Evolutionary conservation across 306 rosid species (phyloP), one percentile per base, ranked within the genome.

Genomic region (Echinosophora koreensis): DNA sequence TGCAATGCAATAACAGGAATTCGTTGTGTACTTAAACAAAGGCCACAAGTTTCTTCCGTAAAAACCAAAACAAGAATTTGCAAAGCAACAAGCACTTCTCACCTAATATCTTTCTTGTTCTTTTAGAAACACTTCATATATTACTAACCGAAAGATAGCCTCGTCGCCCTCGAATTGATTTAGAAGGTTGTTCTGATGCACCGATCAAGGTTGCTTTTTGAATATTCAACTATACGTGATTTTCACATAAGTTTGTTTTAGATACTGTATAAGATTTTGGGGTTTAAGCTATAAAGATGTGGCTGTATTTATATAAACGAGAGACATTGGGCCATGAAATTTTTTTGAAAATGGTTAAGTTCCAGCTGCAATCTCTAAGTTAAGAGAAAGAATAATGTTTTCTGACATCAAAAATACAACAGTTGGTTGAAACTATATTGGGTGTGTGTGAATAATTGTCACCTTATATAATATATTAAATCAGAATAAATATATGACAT

Each of bases 21-120:
- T 62, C 9, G 15, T 56, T 14, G 55, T 49, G 13, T 17, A 64
- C 13, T 27, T 46, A 47, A 73, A 44, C 68, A 59, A 42, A 14
- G 17, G 60, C 41, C 15, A 52, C 77, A 47, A 59, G 44, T 47
- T 56, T 67, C 76, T 85, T 82, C 81, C 88, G 82, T 84, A 64
- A 52, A 77, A 82, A 47, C 67, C 82, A 66, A 87, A 76, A 72
- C 81, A 82, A 81, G 60, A 59, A 47, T 55, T 27, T 83, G 38
- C 71, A 84, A 85, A 88, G 91, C 85, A 87, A 88, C 85, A 84
- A 66, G 41, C 62, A 80, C 88, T 44, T 50, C 52, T 71, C 75
- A 88, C 90, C 92, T 84, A 90, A 81, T 76, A 35, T 65, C 65
- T 87, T 84, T 69, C 84, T 81, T 85, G 60, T 58, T 56, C 39